Base-by-base conservation (phyloP, 345 rosid species). In the Salix udensis region DNA sequence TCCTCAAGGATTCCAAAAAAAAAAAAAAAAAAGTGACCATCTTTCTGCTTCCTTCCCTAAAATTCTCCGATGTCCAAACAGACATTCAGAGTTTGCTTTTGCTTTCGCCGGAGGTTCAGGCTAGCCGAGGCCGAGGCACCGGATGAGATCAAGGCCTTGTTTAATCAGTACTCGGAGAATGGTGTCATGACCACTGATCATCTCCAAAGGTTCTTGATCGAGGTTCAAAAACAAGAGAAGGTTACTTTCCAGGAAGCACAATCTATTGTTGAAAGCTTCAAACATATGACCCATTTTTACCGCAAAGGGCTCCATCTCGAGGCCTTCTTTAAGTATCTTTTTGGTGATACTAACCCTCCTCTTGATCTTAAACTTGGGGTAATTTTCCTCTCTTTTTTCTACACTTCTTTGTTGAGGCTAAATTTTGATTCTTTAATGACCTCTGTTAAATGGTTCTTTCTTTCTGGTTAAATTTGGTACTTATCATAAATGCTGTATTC, bases 51-150 rank as follows among this genome's bases (percentile, higher is more conserved):
- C 52, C 16, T 16, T 67, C 39, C 55, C 61, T 39, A 16, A 12
- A 62, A 24, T 15, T 23, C 21, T 2, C 72, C 77, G 71, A 91
- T 92, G 97, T 87, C 91, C 46, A 88, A 90, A 10, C 94, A 92
- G 81, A 87, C 91, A 12, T 92, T 90, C 92, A 87, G 79, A 23
- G 88, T 96, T 82, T 92, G 91, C 88, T 87, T 85, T 79, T 86
- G 88, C 82, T 96, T 91, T 85, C 87, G 86, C 77, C 82, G 99
- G 65, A 89, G 90, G 83, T 91, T 92, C 92, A 90, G 83, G 79
- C 84, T 89, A 86, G 87, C 85, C 23, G 94, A 86, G 80, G 86
- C 89, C 26, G 89, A 89, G 83, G 94, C 94, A 0, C 96, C 99
- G n/a, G 75, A 82, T 15, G 98, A 94, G 77, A 90, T 96, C 71